Evolutionary conservation across 1,284 basidiomycete genomes (phyloP), one percentile per base, ranked within the genome.

Genomic region (Leccinum fallax): DNA sequence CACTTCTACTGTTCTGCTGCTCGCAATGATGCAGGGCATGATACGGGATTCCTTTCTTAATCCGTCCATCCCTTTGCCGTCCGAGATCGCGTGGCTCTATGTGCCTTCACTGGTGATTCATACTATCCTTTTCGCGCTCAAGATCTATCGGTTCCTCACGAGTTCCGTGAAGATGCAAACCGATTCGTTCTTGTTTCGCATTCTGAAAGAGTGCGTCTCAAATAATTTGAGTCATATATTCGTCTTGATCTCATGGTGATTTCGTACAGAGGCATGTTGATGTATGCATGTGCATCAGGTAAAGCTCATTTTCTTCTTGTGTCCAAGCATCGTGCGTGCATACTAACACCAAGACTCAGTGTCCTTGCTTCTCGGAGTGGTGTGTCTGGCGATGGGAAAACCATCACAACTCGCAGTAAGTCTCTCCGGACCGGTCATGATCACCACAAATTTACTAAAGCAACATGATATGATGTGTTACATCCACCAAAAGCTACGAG

Each of bases 101-200:
- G 52, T 56, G 26, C 68, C 71, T 28, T 55, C 66, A 28, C 55
- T 69, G 3, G 13, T 38, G 3, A 38, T 70, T 11, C 68, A 73
- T 60, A 70, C 70, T 49, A 52, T 64, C 15, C 51, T 70, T 2
- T 61, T 70, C 8, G 59, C 30, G n/a, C 55, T 69, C 5, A 68
- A 70, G 51, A n/a, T 66, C 30, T 68, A 73, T 60, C 69, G 69
- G 16, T 72, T 73, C 36, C 7, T 55, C n/a, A 54, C 16, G 11
- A 70, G 65, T 34, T 56, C 71, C 3, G 53, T 32, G 13, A 34
- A 58, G 30, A 24, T 71, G 30, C 60, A 60, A 36, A 61, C 51
- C n/a, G 54, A 65, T n/a, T 49, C 58, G 6, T 53, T 67, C 32
- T 66, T 67, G 26, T 70, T 63, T 68, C 59, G 58, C 10, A 53